These are phyloP conservation scores for Volvox carteri DNA, from an alignment of 163 green algal species.

Conservation along the genomic window DNA sequence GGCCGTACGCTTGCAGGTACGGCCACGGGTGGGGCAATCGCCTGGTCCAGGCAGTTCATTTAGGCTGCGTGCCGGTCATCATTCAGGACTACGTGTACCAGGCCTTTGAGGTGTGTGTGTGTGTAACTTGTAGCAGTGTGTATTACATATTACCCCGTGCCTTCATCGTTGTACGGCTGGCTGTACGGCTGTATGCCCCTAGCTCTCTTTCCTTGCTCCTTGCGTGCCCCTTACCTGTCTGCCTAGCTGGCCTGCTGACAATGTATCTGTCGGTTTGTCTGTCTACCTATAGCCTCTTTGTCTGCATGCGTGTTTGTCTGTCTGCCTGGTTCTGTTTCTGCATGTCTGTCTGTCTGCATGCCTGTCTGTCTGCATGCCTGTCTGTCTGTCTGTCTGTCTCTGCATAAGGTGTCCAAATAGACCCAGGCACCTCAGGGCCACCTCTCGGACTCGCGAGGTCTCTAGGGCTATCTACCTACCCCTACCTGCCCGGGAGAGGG, in stretches of 20 bases:
- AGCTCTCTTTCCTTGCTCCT: background rate
- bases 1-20: no score
- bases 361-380: background rate
- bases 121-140: background rate
- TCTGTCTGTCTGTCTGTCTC: background rate
- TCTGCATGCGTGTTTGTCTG: background rate
- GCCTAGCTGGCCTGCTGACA: background rate
- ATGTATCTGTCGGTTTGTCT: background rate
- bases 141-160: background rate
- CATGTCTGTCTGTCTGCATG: background rate
- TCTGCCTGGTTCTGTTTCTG: background rate
- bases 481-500: no score
- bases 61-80: constrained; percentile 53
- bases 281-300: background rate
- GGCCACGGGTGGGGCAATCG: constrained; percentile 54
- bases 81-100: constrained; percentile 55
- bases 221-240: background rate
- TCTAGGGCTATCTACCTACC: no score
- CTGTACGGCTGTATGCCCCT: background rate
- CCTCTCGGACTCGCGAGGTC: no score
- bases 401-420: no score
- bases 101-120: constrained; percentile 43
- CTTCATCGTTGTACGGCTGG: background rate
- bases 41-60: constrained; percentile 10
- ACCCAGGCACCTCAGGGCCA: no score